phyloP scores from a whole-genome alignment of 305 asterid species.

The Vinca major region DNA sequence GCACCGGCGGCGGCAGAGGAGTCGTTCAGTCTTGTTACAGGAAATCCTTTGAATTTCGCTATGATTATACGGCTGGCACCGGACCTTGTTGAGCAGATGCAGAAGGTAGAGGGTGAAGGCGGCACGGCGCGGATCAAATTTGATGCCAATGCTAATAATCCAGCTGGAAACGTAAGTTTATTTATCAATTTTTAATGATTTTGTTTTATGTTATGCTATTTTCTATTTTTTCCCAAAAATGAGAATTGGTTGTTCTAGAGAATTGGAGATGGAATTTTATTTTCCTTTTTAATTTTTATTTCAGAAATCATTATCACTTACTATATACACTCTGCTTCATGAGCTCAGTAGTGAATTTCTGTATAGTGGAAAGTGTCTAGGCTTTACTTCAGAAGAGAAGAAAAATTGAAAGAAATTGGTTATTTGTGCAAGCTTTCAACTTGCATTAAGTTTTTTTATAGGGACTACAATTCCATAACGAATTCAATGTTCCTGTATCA shows the following conservation, averaged over 20 bases:
- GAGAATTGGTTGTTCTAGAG: background rate
- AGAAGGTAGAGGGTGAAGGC: conserved; percentile 79
- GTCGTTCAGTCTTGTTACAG: conserved; percentile 68
- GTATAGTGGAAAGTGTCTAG: too few species aligned
- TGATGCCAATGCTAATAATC: conserved; percentile 62
- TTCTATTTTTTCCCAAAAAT: background rate
- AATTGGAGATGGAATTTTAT: too few species aligned
- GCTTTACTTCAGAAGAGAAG: too few species aligned
- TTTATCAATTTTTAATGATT: conserved; percentile 12
- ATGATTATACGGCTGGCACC: conserved; percentile 84
- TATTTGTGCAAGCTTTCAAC: too few species aligned
- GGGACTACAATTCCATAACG: too few species aligned
- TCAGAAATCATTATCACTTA: too few species aligned
- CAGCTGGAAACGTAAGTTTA: conserved; percentile 69
- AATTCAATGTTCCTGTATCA: too few species aligned
- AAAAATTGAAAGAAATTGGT: too few species aligned
- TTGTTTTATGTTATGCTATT: conserved; percentile 9
- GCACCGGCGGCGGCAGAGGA: conserved; percentile 54
- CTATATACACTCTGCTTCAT: too few species aligned
- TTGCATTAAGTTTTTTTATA: too few species aligned
- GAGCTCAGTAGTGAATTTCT: too few species aligned
- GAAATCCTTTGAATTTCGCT: conserved; percentile 71
- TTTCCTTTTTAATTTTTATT: too few species aligned
- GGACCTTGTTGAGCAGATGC: conserved; percentile 96
- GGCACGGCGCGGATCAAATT: conserved; percentile 69